Evolutionary conservation across 164 flowering plant genomes (phyloP).

Genomic region (Magnolia sinica): DNA sequence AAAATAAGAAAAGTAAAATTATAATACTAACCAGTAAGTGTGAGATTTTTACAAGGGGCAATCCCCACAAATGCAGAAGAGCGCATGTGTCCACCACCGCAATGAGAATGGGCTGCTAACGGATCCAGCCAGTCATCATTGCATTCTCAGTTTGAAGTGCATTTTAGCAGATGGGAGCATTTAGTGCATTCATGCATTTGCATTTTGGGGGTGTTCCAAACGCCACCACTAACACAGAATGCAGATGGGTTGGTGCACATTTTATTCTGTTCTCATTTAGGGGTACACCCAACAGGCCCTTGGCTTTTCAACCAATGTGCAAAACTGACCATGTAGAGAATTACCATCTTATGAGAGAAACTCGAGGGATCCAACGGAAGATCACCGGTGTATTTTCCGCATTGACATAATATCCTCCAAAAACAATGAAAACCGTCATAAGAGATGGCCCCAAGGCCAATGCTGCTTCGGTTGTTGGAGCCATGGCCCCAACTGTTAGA

Average conservation of each 20-base stretch:
- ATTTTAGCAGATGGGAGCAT: not conserved
- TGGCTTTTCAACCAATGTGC: not conserved
- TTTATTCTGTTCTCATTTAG: not conserved
- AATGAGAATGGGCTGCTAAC: not conserved
- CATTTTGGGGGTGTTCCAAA: not conserved
- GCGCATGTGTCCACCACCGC: not conserved
- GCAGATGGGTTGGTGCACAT: no score
- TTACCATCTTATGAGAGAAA: slow-evolving; percentile 94
- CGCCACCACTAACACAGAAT: not conserved
- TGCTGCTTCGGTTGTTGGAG: slow-evolving; percentile 93
- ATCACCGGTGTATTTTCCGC: slow-evolving; percentile 83
- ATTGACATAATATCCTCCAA: slow-evolving; percentile 95
- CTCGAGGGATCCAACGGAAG: slow-evolving; percentile 93
- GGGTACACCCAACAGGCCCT: not conserved
- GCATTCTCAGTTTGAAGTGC: no score
- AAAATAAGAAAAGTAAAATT: not conserved
- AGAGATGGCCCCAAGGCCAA: slow-evolving; percentile 97
- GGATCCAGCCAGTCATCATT: not conserved
- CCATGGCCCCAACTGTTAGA: slow-evolving; percentile 97
- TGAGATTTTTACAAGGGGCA: not conserved
- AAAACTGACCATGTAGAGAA: not conserved
- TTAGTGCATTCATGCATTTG: not conserved
- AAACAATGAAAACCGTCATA: slow-evolving; percentile 98
- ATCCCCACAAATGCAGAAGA: not conserved
- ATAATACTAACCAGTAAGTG: not conserved